A percentile compares a stretch with the other conserved stretches of the same genome.
These are phyloP conservation scores for Phialophora expanda DNA, from an alignment of 2,329 filamentous ascomycete genomes.

Conservation along the genomic window DNA sequence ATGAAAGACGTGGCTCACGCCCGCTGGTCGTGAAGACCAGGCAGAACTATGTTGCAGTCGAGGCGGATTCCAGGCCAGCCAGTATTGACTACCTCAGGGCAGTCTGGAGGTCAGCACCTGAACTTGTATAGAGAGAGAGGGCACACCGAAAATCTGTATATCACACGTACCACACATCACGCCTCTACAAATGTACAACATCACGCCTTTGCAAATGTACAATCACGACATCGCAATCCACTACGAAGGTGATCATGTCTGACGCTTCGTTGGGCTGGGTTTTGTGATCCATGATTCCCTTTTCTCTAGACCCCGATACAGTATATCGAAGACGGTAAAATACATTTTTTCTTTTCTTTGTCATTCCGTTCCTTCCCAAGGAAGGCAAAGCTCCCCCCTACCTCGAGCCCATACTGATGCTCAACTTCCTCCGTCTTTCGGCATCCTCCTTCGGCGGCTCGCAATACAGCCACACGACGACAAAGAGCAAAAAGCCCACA, in stretches of 20 bases:
- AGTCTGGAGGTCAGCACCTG: background rate
- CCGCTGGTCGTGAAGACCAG: too few species aligned
- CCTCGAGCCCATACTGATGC: slow-evolving; percentile 24
- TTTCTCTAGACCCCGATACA: background rate
- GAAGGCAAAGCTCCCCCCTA: slow-evolving; percentile 1
- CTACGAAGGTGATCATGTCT: background rate
- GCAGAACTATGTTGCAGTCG: too few species aligned
- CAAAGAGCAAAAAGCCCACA: slow-evolving; percentile 81
- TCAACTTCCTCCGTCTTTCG: slow-evolving; percentile 31
- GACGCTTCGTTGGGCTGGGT: background rate
- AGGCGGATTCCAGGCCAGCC: too few species aligned
- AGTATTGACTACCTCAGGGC: too few species aligned
- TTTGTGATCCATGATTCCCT: background rate
- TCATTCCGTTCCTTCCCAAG: background rate
- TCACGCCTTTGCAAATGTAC: background rate
- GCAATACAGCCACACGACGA: slow-evolving; percentile 84
- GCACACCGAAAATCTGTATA: background rate
- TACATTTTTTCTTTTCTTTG: background rate
- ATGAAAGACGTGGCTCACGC: too few species aligned
- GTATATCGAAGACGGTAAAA: background rate
- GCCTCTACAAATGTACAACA: background rate
- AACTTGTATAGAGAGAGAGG: background rate
- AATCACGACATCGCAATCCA: background rate
- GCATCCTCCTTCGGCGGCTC: slow-evolving; percentile 54
- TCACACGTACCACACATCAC: background rate